Conservation (phyloP, 352 stramenopile species). For the Phytophthora sp. region DNA sequence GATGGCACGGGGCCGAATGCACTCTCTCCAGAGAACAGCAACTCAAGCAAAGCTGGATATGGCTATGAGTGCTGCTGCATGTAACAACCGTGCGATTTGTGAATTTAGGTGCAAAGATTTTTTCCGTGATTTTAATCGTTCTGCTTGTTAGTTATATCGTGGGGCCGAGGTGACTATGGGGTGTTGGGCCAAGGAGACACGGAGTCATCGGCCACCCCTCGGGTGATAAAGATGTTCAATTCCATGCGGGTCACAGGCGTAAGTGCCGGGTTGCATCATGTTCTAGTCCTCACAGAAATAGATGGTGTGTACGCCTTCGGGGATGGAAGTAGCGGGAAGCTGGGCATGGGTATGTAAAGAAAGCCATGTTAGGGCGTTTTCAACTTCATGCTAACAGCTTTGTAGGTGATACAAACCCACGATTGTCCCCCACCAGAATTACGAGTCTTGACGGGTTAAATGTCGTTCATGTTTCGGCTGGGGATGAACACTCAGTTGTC, state of each 20-base stretch:
- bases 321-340: slow-evolving; percentile 62
- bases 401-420: slow-evolving; percentile 51
- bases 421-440: slow-evolving; percentile 45
- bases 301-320: slow-evolving; percentile 79
- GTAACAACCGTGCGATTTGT: slow-evolving; percentile 38
- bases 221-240: slow-evolving; percentile 64
- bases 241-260: slow-evolving; percentile 56
- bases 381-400: background rate
- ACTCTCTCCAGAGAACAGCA: slow-evolving; percentile 20
- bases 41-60: slow-evolving; percentile 22
- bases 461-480: slow-evolving; percentile 62
- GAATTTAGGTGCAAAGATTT: background rate
- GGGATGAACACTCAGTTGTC: slow-evolving; percentile 71
- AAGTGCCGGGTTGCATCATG: slow-evolving; percentile 61
- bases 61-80: slow-evolving; percentile 25
- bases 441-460: slow-evolving; percentile 56
- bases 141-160: slow-evolving; percentile 59
- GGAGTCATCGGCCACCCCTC: slow-evolving; percentile 42
- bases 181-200: slow-evolving; percentile 65
- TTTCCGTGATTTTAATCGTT: background rate
- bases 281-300: slow-evolving; percentile 72
- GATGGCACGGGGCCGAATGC: slow-evolving; percentile 18
- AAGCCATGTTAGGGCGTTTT: background rate
- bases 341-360: slow-evolving; percentile 57
- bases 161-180: slow-evolving; percentile 67